Evolutionary conservation across 2,329 filamentous ascomycete genomes (phyloP).

Genomic region (Scedosporium minutisporum): DNA sequence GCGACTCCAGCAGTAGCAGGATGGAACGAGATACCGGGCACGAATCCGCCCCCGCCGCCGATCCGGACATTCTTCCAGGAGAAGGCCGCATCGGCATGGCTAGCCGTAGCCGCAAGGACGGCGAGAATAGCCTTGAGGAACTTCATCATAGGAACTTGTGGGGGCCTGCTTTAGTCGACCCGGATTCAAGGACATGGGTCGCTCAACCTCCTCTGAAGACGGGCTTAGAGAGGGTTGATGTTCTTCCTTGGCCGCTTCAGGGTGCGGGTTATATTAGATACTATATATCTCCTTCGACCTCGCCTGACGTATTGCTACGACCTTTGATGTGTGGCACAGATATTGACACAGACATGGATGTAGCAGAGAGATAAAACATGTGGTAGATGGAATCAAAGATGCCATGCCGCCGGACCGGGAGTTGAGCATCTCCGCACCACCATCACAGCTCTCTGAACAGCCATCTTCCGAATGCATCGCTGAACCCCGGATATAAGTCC

Average conservation of each 20-base stretch:
- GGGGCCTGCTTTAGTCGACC: too few relatives aligned
- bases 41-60: slow-evolving; percentile 48
- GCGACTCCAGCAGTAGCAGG: slow-evolving; percentile 38
- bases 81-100: slow-evolving; percentile 21
- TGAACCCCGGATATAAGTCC: neutral
- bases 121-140: neutral
- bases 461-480: neutral
- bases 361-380: neutral
- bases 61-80: slow-evolving; percentile 41
- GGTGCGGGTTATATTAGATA: neutral
- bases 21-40: slow-evolving; percentile 48
- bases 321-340: too few relatives aligned
- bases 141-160: neutral
- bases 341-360: neutral
- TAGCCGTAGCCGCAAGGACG: slow-evolving; percentile 11
- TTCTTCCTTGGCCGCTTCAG: neutral
- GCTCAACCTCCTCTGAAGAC: neutral
- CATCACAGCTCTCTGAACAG: neutral
- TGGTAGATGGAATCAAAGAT: neutral
- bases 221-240: too few relatives aligned
- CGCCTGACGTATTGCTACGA: neutral
- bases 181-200: too few relatives aligned
- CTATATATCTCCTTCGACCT: neutral
- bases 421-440: too few relatives aligned
- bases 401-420: too few relatives aligned